phyloP scores from a whole-genome alignment of 257 asterid genomes.

The Thymus mandschuricus region DNA sequence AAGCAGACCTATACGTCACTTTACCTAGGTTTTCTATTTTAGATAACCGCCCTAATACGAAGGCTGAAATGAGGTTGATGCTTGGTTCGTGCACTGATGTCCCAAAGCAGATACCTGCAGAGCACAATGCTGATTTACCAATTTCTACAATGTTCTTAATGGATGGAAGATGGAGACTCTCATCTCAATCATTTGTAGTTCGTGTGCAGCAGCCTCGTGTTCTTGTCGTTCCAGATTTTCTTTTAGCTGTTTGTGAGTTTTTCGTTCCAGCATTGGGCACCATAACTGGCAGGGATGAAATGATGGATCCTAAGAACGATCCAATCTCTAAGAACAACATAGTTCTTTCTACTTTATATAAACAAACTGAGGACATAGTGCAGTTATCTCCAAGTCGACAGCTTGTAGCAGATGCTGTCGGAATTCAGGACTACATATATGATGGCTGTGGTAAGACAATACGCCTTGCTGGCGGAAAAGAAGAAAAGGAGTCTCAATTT shows the following conservation, averaged over 20 bases:
- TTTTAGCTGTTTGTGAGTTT: conserved; percentile 89
- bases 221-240: conserved; percentile 93
- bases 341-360: conserved; percentile 62
- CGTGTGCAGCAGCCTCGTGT: conserved; percentile 97
- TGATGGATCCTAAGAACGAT: conserved; percentile 92
- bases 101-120: conserved; percentile 69
- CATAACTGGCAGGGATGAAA: conserved; percentile 94
- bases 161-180: conserved; percentile 96
- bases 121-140: conserved; percentile 53
- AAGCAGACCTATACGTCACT: conserved; percentile 87
- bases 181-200: conserved; percentile 89
- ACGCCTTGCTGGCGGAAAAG: conserved; percentile 60
- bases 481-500: conserved; percentile 53
- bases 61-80: conserved; percentile 98
- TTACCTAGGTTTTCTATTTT: conserved; percentile 85
- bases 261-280: conserved; percentile 95
- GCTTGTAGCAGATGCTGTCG: conserved; percentile 82
- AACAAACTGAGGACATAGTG: conserved; percentile 78
- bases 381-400: conserved; percentile 77
- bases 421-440: conserved; percentile 80
- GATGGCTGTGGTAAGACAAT: conserved; percentile 96
- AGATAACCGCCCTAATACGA: conserved; percentile 90
- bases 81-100: conserved; percentile 92
- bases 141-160: conserved; percentile 93
- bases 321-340: conserved; percentile 74